These are phyloP conservation scores for Russula brevipes DNA, from an alignment of 768 basidiomycete genomes.

Conservation along the genomic window DNA sequence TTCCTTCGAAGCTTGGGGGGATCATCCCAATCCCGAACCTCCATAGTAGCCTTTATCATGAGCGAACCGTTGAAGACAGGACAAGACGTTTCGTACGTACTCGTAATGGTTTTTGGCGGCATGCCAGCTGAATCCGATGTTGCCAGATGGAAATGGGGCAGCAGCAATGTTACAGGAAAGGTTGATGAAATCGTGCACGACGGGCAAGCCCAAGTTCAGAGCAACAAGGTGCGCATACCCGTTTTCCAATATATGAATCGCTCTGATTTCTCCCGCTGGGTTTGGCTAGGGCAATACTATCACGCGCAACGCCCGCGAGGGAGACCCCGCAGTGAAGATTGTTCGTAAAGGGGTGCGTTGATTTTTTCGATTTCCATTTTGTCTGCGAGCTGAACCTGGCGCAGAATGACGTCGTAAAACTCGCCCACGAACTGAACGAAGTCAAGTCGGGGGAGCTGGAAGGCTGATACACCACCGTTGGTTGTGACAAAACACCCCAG, in stretches of 20 bases:
- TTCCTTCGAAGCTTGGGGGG: neutral
- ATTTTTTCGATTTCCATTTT: neutral
- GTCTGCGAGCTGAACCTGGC: neutral
- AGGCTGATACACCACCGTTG: neutral
- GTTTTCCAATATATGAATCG: neutral
- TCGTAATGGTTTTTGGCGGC: neutral
- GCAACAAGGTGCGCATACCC: slow-evolving; percentile 37
- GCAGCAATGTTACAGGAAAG: slow-evolving; percentile 9
- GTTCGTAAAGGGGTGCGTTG: slow-evolving; percentile 40
- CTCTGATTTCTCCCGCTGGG: neutral
- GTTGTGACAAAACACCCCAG: neutral
- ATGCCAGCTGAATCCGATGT: neutral
- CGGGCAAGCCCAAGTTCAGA: slow-evolving; percentile 41
- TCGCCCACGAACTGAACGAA: slow-evolving; percentile 46
- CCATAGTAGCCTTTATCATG: neutral
- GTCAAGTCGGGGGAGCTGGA: slow-evolving; percentile 32
- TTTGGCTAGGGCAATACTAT: slow-evolving; percentile 39
- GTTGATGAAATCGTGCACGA: slow-evolving; percentile 34
- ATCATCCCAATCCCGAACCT: neutral
- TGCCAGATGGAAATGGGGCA: slow-evolving; percentile 15
- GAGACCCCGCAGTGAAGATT: slow-evolving; percentile 48
- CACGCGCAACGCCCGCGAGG: slow-evolving; percentile 40
- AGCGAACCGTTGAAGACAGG: slow-evolving; percentile 12
- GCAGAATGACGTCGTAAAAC: slow-evolving; percentile 49
- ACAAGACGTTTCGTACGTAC: slow-evolving; percentile 10